A percentile compares a stretch with the other conserved stretches of the same genome.
phyloP scores from a whole-genome alignment of 2,329 filamentous ascomycete species.

The Daldinia sp. region DNA sequence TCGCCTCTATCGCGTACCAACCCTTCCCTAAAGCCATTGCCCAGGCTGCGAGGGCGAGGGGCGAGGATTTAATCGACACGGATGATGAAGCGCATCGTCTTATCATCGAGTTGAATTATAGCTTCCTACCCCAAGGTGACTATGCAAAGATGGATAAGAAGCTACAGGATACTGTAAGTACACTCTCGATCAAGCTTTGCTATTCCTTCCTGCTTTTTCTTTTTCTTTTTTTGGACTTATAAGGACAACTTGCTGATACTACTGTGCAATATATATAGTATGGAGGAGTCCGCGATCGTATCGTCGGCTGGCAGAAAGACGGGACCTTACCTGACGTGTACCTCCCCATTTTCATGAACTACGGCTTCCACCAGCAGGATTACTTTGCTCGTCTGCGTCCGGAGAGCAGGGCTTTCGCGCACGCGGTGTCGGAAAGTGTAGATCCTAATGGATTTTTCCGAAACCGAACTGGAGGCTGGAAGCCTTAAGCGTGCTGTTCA shows the following conservation, averaged over 20 bases:
- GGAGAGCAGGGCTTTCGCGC: conserved; percentile 52
- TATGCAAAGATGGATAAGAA: conserved; percentile 51
- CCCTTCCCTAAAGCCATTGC: conserved; percentile 56
- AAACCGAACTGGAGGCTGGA: conserved; percentile 56
- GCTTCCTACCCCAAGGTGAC: conserved; percentile 51
- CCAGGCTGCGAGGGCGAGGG: conserved; percentile 49
- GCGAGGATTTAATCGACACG: conserved; percentile 56
- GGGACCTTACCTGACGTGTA: conserved; percentile 53
- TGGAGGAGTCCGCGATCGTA: conserved; percentile 51
- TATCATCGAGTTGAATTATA: conserved; percentile 59
- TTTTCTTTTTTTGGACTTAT: not conserved
- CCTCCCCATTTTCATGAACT: conserved; percentile 59
- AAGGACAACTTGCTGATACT: conserved; percentile 11
- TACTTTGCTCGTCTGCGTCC: conserved; percentile 57
- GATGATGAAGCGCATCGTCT: conserved; percentile 56
- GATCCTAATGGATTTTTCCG: conserved; percentile 56
- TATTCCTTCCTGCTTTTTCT: not conserved
- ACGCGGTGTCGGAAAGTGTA: conserved; percentile 51
- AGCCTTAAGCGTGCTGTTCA: conserved; percentile 37
- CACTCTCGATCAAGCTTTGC: not conserved
- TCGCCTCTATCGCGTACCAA: conserved; percentile 55
- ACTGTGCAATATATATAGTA: conserved; percentile 42
- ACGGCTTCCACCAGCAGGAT: conserved; percentile 57
- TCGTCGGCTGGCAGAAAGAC: conserved; percentile 50
- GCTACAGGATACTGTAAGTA: conserved; percentile 49